These are phyloP conservation scores for Hericium coralloides DNA, from an alignment of 768 basidiomycete genomes.

Conservation along the genomic window DNA sequence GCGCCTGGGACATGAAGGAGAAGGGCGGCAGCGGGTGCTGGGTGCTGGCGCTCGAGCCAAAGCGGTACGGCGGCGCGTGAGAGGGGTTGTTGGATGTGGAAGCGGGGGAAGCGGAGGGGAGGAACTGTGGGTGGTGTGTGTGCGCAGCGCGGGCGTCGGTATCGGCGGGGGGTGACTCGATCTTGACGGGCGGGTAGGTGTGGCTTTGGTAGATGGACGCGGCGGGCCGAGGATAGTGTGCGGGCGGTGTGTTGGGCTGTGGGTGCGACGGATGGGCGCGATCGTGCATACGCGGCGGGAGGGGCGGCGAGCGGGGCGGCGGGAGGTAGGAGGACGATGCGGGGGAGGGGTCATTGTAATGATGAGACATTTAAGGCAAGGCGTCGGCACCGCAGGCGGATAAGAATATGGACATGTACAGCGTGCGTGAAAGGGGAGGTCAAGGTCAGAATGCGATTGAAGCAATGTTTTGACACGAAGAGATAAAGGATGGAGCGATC, in stretches of 20 bases:
- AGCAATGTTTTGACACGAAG: background rate
- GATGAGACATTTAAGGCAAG: background rate
- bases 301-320: background rate
- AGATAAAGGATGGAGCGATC: background rate
- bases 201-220: background rate
- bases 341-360: slow-evolving; percentile 1
- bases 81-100: background rate
- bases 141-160: background rate
- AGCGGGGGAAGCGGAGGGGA: background rate
- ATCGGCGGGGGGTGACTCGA: background rate
- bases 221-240: background rate
- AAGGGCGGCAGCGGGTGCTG: slow-evolving; percentile 16
- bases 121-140: background rate
- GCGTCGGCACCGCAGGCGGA: too few relatives aligned
- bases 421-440: background rate
- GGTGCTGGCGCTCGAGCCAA: slow-evolving; percentile 15
- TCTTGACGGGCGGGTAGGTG: background rate
- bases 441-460: background rate
- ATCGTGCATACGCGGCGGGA: background rate
- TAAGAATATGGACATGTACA: background rate
- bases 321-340: background rate
- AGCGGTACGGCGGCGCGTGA: slow-evolving; percentile 13
- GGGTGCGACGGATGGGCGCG: background rate
- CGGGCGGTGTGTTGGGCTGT: background rate
- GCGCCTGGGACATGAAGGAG: slow-evolving; percentile 13